Conservation (phyloP, 2,329 filamentous ascomycete genomes). For the Colletotrichum sansevieriae region DNA sequence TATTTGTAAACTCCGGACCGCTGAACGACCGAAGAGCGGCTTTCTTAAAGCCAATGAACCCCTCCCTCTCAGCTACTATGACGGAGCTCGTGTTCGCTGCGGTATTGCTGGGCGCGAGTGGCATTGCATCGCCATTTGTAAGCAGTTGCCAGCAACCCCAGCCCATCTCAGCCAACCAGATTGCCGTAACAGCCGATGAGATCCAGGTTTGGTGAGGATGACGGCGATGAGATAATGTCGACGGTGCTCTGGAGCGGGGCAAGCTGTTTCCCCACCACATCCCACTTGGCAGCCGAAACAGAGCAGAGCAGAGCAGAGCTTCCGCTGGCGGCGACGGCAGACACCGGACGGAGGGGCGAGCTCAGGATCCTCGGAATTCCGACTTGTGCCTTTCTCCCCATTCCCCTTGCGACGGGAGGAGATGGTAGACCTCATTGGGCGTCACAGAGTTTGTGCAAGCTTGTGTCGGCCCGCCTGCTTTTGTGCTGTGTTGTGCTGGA, state of each 20-base stretch:
- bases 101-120: background rate
- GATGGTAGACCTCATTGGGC: constrained; percentile 18
- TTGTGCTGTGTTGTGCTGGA: constrained; percentile 6
- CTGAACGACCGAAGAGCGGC: constrained; percentile 5
- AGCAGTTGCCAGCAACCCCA: constrained; percentile 8
- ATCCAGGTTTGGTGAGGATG: constrained; percentile 29
- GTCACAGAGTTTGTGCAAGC: constrained; percentile 36
- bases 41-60: no score
- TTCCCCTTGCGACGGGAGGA: background rate
- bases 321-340: background rate
- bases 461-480: constrained; percentile 21
- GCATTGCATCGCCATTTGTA: constrained; percentile 28
- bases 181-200: background rate
- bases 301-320: background rate
- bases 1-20: background rate
- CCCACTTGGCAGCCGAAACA: background rate
- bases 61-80: no score
- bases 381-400: constrained; percentile 18
- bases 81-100: constrained; percentile 4
- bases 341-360: constrained; percentile 33
- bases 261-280: constrained; percentile 26
- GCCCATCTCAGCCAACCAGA: constrained; percentile 25
- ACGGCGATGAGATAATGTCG: constrained; percentile 27
- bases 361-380: constrained; percentile 37
- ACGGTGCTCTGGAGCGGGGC: constrained; percentile 34